Evolutionary conservation across 2,329 filamentous ascomycete genomes (phyloP).

Genomic region (Exophiala dermatitidis): DNA sequence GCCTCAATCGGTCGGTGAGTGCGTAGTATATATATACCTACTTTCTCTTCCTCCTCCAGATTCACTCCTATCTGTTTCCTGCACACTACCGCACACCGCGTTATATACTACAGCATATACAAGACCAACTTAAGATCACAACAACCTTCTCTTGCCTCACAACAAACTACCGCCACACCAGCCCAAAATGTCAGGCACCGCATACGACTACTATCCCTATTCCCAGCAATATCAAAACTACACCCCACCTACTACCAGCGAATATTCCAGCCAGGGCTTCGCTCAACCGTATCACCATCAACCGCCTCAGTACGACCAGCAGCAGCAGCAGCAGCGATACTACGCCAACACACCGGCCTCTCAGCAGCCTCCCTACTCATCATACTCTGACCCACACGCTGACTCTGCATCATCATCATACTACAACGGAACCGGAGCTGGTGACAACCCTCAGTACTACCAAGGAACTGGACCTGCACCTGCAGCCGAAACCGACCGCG

Average conservation of each 20-base stretch:
- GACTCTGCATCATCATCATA: background rate
- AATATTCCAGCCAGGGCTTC: background rate
- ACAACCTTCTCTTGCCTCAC: background rate
- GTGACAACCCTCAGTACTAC: slow-evolving; percentile 2
- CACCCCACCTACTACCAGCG: background rate
- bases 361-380: background rate
- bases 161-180: background rate
- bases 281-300: background rate
- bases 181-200: background rate
- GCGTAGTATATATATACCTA: background rate
- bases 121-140: background rate
- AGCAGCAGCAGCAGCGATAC: background rate
- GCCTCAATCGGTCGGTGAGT: background rate
- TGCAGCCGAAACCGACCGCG: slow-evolving; percentile 46
- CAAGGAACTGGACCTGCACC: slow-evolving; percentile 7
- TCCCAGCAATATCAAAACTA: background rate
- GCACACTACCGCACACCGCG: background rate
- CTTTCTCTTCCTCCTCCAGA: background rate
- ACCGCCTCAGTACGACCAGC: background rate
- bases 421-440: slow-evolving; percentile 4
- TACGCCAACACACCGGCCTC: background rate
- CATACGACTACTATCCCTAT: background rate
- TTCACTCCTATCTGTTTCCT: background rate
- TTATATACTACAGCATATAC: background rate
- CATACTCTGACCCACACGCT: background rate